phyloP scores from a whole-genome alignment of 768 basidiomycete genomes.

The Chalciporus sphaerocephalus region DNA sequence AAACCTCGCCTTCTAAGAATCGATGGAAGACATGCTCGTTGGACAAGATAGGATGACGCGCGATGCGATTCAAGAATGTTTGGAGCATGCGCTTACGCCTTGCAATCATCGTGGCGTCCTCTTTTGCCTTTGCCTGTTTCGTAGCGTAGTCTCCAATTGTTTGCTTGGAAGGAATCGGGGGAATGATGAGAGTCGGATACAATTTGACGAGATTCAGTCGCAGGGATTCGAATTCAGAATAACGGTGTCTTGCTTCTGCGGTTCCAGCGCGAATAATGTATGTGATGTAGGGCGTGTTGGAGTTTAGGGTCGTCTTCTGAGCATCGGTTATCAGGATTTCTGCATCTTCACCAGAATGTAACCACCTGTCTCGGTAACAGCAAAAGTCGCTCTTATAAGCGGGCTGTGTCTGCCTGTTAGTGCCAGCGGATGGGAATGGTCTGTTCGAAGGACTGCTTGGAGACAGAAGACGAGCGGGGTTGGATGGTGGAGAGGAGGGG shows the following conservation, averaged over 20 bases:
- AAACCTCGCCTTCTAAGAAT: conserved; percentile 92
- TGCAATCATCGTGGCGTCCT: conserved; percentile 88
- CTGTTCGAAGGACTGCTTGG: conserved; percentile 42
- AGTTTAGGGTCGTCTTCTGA: conserved; percentile 86
- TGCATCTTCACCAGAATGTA: conserved; percentile 78
- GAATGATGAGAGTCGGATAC: conserved; percentile 94
- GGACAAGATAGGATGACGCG: conserved; percentile 89
- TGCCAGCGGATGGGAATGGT: conserved; percentile 52
- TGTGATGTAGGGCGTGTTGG: conserved; percentile 88
- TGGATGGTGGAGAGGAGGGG: conserved; percentile 52
- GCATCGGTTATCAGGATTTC: conserved; percentile 90
- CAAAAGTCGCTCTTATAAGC: conserved; percentile 75
- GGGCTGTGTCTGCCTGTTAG: conserved; percentile 48
- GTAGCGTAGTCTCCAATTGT: conserved; percentile 94
- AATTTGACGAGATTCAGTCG: conserved; percentile 77
- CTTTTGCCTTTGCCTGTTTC: conserved; percentile 94
- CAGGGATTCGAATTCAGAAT: conserved; percentile 96
- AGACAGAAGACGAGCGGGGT: conserved; percentile 43
- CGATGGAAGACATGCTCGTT: conserved; percentile 96
- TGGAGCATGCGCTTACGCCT: conserved; percentile 91
- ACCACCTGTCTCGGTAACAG: conserved; percentile 66
- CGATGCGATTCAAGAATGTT: conserved; percentile 88
- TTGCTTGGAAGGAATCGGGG: conserved; percentile 97
- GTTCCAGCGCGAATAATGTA: conserved; percentile 88
- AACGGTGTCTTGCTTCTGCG: conserved; percentile 80